phyloP scores from a whole-genome alignment of 2,329 filamentous ascomycete species.

The Aspergillus texensis region DNA sequence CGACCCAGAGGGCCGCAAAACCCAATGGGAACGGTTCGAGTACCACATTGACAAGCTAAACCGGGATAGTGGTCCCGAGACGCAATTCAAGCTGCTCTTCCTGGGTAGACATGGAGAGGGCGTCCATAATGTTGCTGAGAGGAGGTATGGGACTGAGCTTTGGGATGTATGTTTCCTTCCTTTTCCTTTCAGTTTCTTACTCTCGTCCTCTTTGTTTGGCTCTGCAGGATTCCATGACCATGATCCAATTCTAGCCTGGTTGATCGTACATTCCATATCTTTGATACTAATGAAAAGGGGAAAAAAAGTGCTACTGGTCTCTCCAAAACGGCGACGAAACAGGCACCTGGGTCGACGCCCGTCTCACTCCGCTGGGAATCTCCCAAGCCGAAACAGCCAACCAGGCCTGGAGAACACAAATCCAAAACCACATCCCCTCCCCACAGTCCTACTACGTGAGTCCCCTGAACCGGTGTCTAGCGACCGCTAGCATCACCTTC shows the following conservation, averaged over 20 bases:
- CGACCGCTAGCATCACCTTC: conserved; percentile 60
- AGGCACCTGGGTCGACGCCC: conserved; percentile 60
- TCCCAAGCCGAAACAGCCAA: conserved; percentile 51
- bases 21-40: conserved; percentile 60
- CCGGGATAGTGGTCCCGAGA: conserved; percentile 35
- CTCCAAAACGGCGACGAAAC: conserved; percentile 60
- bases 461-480: conserved; percentile 60
- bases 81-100: conserved; percentile 59
- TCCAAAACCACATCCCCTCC: conserved; percentile 52
- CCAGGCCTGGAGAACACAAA: conserved; percentile 53
- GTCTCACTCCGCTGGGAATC: conserved; percentile 56
- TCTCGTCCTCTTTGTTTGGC: not conserved
- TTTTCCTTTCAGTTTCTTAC: not conserved
- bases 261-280: not conserved
- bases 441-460: conserved; percentile 61
- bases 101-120: conserved; percentile 65
- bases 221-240: not conserved
- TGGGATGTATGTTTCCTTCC: conserved; percentile 56
- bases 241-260: not conserved
- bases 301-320: conserved; percentile 58
- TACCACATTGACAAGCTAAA: conserved; percentile 53
- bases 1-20: conserved; percentile 38
- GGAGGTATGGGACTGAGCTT: conserved; percentile 58
- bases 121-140: conserved; percentile 63
- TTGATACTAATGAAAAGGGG: not conserved